Conservation (phyloP, 768 basidiomycete genomes). For the Cystofilobasidium macerans region DNA sequence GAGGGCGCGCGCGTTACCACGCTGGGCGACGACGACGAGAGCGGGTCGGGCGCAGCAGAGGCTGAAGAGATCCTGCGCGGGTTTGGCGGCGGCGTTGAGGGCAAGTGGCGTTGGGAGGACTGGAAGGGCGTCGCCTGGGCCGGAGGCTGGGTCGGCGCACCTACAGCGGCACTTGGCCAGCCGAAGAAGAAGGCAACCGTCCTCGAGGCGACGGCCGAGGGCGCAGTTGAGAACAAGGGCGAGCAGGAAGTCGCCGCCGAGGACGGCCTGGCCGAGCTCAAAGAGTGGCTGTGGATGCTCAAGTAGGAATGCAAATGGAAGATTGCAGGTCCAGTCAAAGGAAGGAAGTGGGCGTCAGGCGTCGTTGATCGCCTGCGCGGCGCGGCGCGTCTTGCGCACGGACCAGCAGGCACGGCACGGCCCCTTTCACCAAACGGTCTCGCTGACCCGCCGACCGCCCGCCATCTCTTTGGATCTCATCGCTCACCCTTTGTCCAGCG, state of each 20-base stretch:
- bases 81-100: background rate
- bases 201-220: background rate
- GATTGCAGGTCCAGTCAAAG: background rate
- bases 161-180: background rate
- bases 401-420: too few relatives aligned
- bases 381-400: too few relatives aligned
- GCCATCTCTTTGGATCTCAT: too few relatives aligned
- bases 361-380: too few relatives aligned
- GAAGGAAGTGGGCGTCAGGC: too few relatives aligned
- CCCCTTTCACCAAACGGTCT: too few relatives aligned
- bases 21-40: conserved; percentile 17
- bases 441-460: too few relatives aligned
- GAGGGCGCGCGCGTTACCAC: conserved; percentile 11
- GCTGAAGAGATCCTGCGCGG: conserved; percentile 14
- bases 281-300: conserved; percentile 23
- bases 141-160: conserved; percentile 14
- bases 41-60: background rate
- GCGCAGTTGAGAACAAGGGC: background rate
- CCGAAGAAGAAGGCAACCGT: background rate
- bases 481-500: too few relatives aligned
- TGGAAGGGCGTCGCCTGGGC: conserved; percentile 26
- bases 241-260: background rate
- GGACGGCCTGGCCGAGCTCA: conserved; percentile 22
- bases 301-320: conserved; percentile 13
- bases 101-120: conserved; percentile 26